These are phyloP conservation scores for Hypoxylon perforatum DNA, from an alignment of 495 filamentous ascomycete genomes.

Conservation along the genomic window DNA sequence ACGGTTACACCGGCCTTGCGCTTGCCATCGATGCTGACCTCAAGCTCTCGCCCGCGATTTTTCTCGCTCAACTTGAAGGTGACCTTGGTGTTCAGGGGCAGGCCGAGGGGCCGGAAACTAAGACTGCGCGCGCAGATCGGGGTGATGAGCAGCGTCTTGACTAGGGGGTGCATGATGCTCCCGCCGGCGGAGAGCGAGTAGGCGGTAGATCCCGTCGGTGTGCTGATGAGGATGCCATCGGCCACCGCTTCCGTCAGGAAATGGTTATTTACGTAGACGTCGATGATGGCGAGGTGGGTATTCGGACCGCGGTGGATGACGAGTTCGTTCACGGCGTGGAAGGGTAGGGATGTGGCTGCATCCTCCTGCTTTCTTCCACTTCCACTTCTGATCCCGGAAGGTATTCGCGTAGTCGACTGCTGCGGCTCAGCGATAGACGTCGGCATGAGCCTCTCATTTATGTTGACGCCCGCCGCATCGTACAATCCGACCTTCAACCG, in stretches of 20 bases:
- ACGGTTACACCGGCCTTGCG: slow-evolving; percentile 75
- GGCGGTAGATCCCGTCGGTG: slow-evolving; percentile 93
- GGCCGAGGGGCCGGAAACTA: slow-evolving; percentile 88
- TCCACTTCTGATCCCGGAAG: not conserved
- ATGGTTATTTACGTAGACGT: slow-evolving; percentile 84
- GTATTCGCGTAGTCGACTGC: slow-evolving; percentile 44
- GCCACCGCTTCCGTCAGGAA: slow-evolving; percentile 93
- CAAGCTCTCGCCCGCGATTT: slow-evolving; percentile 84
- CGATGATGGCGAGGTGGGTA: slow-evolving; percentile 89
- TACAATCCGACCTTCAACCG: slow-evolving; percentile 86
- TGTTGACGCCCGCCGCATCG: slow-evolving; percentile 66
- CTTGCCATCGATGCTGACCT: slow-evolving; percentile 89
- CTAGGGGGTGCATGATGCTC: slow-evolving; percentile 94
- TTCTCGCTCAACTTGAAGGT: slow-evolving; percentile 82
- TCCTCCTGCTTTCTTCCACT: slow-evolving; percentile 12
- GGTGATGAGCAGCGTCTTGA: slow-evolving; percentile 86
- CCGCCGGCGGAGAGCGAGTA: slow-evolving; percentile 93
- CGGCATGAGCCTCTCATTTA: slow-evolving; percentile 59
- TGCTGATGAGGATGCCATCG: slow-evolving; percentile 93
- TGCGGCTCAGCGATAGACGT: slow-evolving; percentile 57
- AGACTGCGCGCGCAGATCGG: slow-evolving; percentile 94
- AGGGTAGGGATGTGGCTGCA: slow-evolving; percentile 53
- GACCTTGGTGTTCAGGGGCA: slow-evolving; percentile 87
- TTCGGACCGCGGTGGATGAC: slow-evolving; percentile 90
- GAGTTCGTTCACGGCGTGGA: slow-evolving; percentile 95